Percentiles rank a stretch among this genome's conserved stretches.
These are phyloP conservation scores for Zhuliangozyma blackwelliae DNA, from an alignment of 1,139 yeast species.

Conservation along the genomic window DNA sequence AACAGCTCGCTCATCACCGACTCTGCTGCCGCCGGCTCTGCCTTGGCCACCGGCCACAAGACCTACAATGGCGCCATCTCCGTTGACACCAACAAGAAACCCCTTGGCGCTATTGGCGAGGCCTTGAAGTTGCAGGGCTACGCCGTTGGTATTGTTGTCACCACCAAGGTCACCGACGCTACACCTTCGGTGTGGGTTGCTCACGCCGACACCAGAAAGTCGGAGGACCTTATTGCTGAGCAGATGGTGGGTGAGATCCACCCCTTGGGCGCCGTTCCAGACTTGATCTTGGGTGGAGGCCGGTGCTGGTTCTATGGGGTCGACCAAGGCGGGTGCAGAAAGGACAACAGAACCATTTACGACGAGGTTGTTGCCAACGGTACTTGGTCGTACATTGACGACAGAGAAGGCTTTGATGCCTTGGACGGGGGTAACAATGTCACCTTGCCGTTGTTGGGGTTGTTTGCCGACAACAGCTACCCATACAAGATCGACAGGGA, in stretches of 20 bases:
- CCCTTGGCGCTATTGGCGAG: slow-evolving; percentile 82
- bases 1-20: slow-evolving; percentile 72
- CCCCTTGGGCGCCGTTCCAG: slow-evolving; percentile 74
- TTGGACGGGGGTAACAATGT: slow-evolving; percentile 55
- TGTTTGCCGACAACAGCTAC: slow-evolving; percentile 67
- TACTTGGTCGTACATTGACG: slow-evolving; percentile 60
- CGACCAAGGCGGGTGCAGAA: slow-evolving; percentile 56
- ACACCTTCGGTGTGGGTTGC: slow-evolving; percentile 85
- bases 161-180: slow-evolving; percentile 69
- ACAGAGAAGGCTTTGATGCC: slow-evolving; percentile 52
- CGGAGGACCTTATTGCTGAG: slow-evolving; percentile 77
- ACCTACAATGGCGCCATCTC: slow-evolving; percentile 86
- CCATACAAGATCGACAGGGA: slow-evolving; percentile 79
- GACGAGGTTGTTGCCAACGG: slow-evolving; percentile 54
- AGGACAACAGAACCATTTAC: slow-evolving; percentile 60
- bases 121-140: slow-evolving; percentile 77
- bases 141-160: slow-evolving; percentile 79
- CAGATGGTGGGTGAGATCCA: slow-evolving; percentile 71
- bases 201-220: slow-evolving; percentile 64
- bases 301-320: slow-evolving; percentile 62
- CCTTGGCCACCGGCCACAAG: slow-evolving; percentile 74
- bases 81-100: slow-evolving; percentile 54
- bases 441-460: slow-evolving; percentile 64
- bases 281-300: slow-evolving; percentile 86
- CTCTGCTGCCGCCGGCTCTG: slow-evolving; percentile 94